Evolutionary conservation across 805 yeast species (phyloP).

Genomic region (Saccharomycopsis sp.): DNA sequence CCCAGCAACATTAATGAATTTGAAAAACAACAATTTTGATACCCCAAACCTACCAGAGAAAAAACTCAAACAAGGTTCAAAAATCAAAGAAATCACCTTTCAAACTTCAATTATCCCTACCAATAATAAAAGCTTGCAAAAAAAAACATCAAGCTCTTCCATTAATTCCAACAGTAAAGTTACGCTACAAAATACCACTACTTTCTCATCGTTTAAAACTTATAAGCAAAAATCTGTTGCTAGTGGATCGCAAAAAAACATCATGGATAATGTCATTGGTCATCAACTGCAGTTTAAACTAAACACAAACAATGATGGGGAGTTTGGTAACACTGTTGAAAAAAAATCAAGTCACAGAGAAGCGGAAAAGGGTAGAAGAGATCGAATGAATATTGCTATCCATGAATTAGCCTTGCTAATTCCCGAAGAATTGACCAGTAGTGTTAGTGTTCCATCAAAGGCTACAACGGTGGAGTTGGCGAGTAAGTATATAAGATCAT

Average conservation of each 20-base stretch:
- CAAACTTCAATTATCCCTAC: neutral
- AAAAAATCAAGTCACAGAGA: constrained; percentile 54
- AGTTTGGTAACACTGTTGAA: constrained; percentile 1
- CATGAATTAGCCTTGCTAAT: constrained; percentile 60
- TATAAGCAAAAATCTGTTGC: constrained; percentile 12
- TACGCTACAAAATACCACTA: neutral
- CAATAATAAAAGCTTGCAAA: neutral
- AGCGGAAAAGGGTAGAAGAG: constrained; percentile 94
- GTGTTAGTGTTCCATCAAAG: constrained; percentile 64
- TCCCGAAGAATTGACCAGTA: constrained; percentile 50
- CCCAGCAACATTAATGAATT: constrained; percentile 17
- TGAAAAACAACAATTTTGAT: constrained; percentile 1
- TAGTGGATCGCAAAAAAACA: neutral
- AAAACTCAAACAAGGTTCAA: neutral
- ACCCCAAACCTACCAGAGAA: neutral
- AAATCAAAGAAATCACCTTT: constrained; percentile 13
- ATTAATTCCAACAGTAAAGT: neutral
- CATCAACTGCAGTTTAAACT: constrained; percentile 18
- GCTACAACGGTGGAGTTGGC: constrained; percentile 95
- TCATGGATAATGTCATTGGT: constrained; percentile 14
- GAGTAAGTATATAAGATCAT: constrained; percentile 47
- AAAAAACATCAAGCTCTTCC: neutral
- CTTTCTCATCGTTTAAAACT: constrained; percentile 17
- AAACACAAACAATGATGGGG: constrained; percentile 2
- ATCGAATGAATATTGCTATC: constrained; percentile 82